These are phyloP conservation scores for Diversispora epigaea DNA, from an alignment of 192 early-diverging fungal species.

Conservation along the genomic window DNA sequence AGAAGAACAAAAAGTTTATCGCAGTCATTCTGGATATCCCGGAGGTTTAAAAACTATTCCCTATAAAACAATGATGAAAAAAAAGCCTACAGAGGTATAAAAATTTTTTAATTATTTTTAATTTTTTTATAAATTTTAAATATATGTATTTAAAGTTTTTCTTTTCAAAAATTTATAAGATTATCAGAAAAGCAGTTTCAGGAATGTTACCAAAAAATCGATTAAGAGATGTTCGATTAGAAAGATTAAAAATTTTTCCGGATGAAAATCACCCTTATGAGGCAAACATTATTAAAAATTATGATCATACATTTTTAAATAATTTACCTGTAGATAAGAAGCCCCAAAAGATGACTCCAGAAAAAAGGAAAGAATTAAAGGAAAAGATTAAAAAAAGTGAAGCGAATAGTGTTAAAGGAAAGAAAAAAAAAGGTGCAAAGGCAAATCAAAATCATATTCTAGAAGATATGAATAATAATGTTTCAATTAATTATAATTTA, in stretches of 20 bases:
- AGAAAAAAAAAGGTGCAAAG: too few species aligned
- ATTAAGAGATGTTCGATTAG: slow-evolving; percentile 73
- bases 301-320: slow-evolving; percentile 47
- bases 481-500: too few species aligned
- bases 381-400: too few species aligned
- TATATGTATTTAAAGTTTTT: not conserved
- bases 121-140: not conserved
- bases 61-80: slow-evolving; percentile 71
- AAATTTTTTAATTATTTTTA: not conserved
- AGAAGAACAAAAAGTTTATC: slow-evolving; percentile 80
- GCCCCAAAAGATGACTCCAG: not conserved
- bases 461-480: too few species aligned
- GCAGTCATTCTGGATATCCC: slow-evolving; percentile 82
- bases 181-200: slow-evolving; percentile 87
- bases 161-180: slow-evolving; percentile 27
- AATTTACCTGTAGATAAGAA: not conserved
- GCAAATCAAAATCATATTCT: too few species aligned
- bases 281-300: slow-evolving; percentile 77
- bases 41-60: slow-evolving; percentile 82
- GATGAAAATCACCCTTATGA: slow-evolving; percentile 85
- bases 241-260: slow-evolving; percentile 79
- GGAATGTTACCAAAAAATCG: slow-evolving; percentile 96
- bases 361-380: not conserved
- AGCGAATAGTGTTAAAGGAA: too few species aligned
- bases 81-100: slow-evolving; percentile 70